Evolutionary conservation across 768 basidiomycete genomes (phyloP).

Genomic region (Suillus placidus): DNA sequence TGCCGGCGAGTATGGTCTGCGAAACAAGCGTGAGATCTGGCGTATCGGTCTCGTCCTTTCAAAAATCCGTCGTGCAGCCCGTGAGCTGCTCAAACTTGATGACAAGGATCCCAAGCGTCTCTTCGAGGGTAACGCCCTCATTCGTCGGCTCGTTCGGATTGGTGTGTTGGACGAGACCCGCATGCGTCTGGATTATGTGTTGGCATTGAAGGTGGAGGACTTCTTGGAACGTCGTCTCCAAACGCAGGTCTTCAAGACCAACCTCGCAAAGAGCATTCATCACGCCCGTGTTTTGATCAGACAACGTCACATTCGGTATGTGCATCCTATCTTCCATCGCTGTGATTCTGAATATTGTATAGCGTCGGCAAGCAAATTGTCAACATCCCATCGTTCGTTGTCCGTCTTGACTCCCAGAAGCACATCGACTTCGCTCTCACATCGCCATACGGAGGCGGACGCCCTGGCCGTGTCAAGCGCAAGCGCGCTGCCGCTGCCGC

Average conservation of each 20-base stretch:
- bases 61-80: slow-evolving; percentile 99
- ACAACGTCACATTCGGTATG: slow-evolving; percentile 96
- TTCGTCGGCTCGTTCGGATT: slow-evolving; percentile 95
- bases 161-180: slow-evolving; percentile 99
- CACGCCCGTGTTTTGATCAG: slow-evolving; percentile 98
- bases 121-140: slow-evolving; percentile 98
- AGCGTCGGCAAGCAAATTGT: slow-evolving; percentile 99
- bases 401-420: slow-evolving; percentile 99
- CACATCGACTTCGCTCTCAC: slow-evolving; percentile 99
- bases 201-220: slow-evolving; percentile 98
- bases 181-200: slow-evolving; percentile 99
- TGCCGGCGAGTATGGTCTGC: slow-evolving; percentile 99
- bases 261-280: slow-evolving; percentile 97
- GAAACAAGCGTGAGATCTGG: slow-evolving; percentile 99
- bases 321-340: slow-evolving; percentile 8
- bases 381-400: slow-evolving; percentile 98
- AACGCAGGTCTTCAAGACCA: slow-evolving; percentile 99
- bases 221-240: slow-evolving; percentile 99
- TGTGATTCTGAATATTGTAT: slow-evolving; percentile 10
- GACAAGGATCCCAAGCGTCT: slow-evolving; percentile 99
- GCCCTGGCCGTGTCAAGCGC: slow-evolving; percentile 96
- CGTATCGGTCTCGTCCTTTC: slow-evolving; percentile 97
- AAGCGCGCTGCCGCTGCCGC: slow-evolving; percentile 95
- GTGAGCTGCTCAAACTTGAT: slow-evolving; percentile 99
- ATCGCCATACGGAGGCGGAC: slow-evolving; percentile 95